These are phyloP conservation scores for Thermochaetoides thermophila DNA, from an alignment of 495 filamentous ascomycete genomes.

Conservation along the genomic window DNA sequence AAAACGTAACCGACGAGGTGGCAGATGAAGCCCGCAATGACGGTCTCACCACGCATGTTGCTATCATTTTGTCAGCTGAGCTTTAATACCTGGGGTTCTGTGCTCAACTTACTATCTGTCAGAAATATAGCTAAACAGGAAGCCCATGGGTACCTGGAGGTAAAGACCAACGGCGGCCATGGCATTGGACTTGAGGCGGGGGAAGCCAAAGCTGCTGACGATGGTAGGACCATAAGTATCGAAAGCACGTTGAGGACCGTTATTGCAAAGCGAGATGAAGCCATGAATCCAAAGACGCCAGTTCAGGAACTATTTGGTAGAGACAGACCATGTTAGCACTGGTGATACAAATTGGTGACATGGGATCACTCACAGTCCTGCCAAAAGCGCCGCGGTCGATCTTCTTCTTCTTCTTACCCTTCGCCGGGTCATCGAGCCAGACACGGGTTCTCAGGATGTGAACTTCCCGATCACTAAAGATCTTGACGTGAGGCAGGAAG, in stretches of 20 bases:
- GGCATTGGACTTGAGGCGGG: slow-evolving; percentile 32
- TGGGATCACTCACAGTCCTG: background rate
- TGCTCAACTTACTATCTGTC: slow-evolving; percentile 23
- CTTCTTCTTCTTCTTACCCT: slow-evolving; percentile 18
- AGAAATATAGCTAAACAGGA: slow-evolving; percentile 27
- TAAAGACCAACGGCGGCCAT: slow-evolving; percentile 34
- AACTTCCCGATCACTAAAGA: slow-evolving; percentile 22
- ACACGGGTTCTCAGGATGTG: slow-evolving; percentile 25
- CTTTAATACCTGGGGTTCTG: background rate
- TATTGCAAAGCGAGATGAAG: slow-evolving; percentile 28
- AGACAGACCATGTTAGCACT: slow-evolving; percentile 11
- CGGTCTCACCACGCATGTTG: slow-evolving; percentile 18
- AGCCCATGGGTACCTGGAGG: slow-evolving; percentile 29
- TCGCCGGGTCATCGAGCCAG: slow-evolving; percentile 24
- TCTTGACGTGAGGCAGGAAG: slow-evolving; percentile 23
- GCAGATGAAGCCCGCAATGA: slow-evolving; percentile 12
- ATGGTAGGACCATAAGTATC: slow-evolving; percentile 32
- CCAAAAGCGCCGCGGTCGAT: slow-evolving; percentile 15
- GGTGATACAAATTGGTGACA: background rate
- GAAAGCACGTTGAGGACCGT: slow-evolving; percentile 24
- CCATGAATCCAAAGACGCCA: slow-evolving; percentile 29
- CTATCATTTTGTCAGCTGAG: slow-evolving; percentile 8
- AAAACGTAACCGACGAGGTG: slow-evolving; percentile 26
- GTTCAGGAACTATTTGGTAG: slow-evolving; percentile 17
- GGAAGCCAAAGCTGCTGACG: slow-evolving; percentile 32